Base-by-base conservation (phyloP, 768 basidiomycete genomes). In the Tricholoma hemisulphureum region DNA sequence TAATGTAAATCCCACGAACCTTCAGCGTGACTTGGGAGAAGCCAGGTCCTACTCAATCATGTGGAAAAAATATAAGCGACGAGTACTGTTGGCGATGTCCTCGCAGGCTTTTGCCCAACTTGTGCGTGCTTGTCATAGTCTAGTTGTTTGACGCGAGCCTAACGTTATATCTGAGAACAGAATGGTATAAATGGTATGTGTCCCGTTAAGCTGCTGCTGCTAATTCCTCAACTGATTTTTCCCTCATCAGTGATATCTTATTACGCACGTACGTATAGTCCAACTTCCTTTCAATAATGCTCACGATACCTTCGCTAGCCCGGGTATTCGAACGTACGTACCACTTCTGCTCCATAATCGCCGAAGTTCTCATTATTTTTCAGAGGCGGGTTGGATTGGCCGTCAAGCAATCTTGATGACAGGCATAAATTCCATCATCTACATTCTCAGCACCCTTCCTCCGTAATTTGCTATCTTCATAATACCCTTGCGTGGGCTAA, bases 321-420 rank as follows among this genome's bases (percentile, higher is more conserved):
- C 83, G 91, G 32, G 93, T 98, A 10, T 98, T 98, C 65, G 93
- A 97, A 82, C 87, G 93, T 92, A 67, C 50, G 73, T 41, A 26
- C 10, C 28, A 11, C 2, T 51, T 21, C 21, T 21, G 26, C 43
- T 9, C 18, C 14, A n/a, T 14, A n/a, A 49, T 28, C 13, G 4
- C 8, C 6, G 28, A 1, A 23, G 32, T 52, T 67, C 56, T 67
- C 49, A 31, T 57, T 35, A 50, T 56, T 58, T 29, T 39, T 29
- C 69, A 95, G 93, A 88, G 80, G 95, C 95, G 53, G 95, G 95
- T 56, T 98, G 95, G 94, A 80, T 95, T 53, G 95, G 95, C 13
- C 83, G 95, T 37, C 86, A 95, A 66, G 95, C 95, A 11, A 84
- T 98, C 59, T 78, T 98, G 23, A 98, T 98, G 95, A 93, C 95